These are phyloP conservation scores for Dactylis glomerata DNA, from an alignment of 176 grass and related monocot species.

Conservation along the genomic window DNA sequence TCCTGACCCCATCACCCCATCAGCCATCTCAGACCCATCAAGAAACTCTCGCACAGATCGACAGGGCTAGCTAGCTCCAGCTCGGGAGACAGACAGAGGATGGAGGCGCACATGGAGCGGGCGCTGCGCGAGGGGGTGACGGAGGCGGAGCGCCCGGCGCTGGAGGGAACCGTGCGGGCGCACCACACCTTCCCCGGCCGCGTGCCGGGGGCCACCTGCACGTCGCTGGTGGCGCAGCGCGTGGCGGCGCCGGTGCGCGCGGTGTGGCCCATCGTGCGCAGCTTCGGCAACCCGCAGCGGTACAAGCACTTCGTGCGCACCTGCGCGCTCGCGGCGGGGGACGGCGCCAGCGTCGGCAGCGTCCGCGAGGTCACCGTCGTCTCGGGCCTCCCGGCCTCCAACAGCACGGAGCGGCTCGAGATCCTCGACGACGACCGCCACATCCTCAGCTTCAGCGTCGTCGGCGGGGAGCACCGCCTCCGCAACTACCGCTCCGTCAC, in stretches of 20 bases:
- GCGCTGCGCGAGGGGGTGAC: constrained; percentile 14
- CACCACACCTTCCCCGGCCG: constrained; percentile 14
- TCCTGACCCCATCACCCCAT: background rate
- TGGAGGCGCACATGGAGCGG: constrained; percentile 17
- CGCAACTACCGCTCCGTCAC: constrained; percentile 25
- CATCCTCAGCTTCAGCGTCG: constrained; percentile 26
- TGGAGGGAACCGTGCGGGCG: constrained; percentile 6
- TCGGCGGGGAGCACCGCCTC: constrained; percentile 17
- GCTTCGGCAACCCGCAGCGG: constrained; percentile 23
- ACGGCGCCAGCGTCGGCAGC: constrained; percentile 16
- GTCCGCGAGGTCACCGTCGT: constrained; percentile 16
- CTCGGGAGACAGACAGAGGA: background rate
- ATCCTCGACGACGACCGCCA: constrained; percentile 23
- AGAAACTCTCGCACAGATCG: background rate
- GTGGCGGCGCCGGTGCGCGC: constrained; percentile 11
- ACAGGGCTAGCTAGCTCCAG: background rate
- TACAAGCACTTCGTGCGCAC: constrained; percentile 27
- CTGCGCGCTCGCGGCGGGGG: constrained; percentile 10
- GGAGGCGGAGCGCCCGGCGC: background rate
- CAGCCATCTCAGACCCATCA: background rate
- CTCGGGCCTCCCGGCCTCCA: background rate
- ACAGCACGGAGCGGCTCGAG: constrained; percentile 19
- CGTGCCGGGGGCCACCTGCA: background rate
- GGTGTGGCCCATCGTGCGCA: constrained; percentile 24
- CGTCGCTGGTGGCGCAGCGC: constrained; percentile 16